Conservation (phyloP, 495 filamentous ascomycete genomes). For the Talaromyces proteolyticus region DNA sequence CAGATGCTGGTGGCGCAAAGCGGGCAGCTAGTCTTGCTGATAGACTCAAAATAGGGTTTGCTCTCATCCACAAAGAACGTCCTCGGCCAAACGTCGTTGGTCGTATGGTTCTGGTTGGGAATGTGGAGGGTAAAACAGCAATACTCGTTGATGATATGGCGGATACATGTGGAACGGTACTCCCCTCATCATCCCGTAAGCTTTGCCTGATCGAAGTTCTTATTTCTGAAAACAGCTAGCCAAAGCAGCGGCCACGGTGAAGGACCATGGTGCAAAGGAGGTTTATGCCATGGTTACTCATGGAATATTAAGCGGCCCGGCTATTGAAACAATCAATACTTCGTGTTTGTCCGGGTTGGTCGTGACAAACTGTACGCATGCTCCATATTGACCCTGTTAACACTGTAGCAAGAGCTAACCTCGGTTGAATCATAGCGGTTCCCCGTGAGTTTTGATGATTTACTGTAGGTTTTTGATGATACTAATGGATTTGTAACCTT, state of each 20-base stretch:
- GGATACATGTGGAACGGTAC: slow-evolving; percentile 70
- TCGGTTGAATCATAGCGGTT: background rate
- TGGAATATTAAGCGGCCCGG: slow-evolving; percentile 64
- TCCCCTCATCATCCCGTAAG: background rate
- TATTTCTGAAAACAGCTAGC: slow-evolving; percentile 45
- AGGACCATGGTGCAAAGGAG: slow-evolving; percentile 69
- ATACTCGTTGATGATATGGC: slow-evolving; percentile 81
- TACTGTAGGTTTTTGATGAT: too few species aligned
- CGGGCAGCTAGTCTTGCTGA: slow-evolving; percentile 81
- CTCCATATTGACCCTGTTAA: background rate
- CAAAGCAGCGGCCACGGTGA: slow-evolving; percentile 74
- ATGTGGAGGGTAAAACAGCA: slow-evolving; percentile 62
- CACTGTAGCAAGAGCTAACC: background rate
- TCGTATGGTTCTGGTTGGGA: slow-evolving; percentile 83
- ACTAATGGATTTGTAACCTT: too few species aligned
- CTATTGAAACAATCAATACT: slow-evolving; percentile 7
- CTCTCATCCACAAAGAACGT: slow-evolving; percentile 78
- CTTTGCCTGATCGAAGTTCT: background rate
- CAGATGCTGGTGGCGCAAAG: slow-evolving; percentile 84
- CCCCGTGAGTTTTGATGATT: slow-evolving; percentile 1
- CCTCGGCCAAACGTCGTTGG: slow-evolving; percentile 78
- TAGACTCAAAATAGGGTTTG: slow-evolving; percentile 71
- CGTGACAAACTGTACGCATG: slow-evolving; percentile 5
- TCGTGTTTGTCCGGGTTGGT: slow-evolving; percentile 6
- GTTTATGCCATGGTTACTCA: slow-evolving; percentile 81